Base-by-base conservation (phyloP, 768 basidiomycete genomes). In the Agrocybe praecox region DNA sequence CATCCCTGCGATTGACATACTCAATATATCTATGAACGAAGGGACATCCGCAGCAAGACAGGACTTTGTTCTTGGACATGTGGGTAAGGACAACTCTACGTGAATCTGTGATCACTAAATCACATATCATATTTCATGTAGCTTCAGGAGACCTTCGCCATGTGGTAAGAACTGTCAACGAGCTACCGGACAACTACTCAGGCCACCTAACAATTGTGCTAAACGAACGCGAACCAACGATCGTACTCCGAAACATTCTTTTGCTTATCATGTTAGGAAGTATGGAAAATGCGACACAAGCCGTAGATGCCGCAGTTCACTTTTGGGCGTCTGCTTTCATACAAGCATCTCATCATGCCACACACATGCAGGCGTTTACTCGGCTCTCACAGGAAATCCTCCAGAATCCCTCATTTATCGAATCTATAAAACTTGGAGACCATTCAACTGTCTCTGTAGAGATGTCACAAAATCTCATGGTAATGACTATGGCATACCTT, bases 131-230 rank as follows among this genome's bases (percentile, higher is more conserved):
- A 12, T 14, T 46, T 21, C 12, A 1, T 21, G 17, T 46, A 82
- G 81, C 79, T 0, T 82, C 81, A 7, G 81, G 81, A 6, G 81
- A 82, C 62, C 68, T 82, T 46, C 73, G 81, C 32, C 72, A 80
- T 52, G 56, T 81, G 17, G 48, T 82, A 6, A 62, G 62, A 23
- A 81, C 77, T 2, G 60, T 82, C 50, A 82, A 81, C 56, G 57
- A 58, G 11, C 72, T 82, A 21, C 78, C 80, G 6, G 18, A 58
- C 11, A 63, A 79, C 44, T 81, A 76, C 56, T 65, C 68, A 1
- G 81, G 81, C 2, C 56, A 68, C 12, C 51, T 79, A 15, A 73
- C 61, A 8, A 68, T 82, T 23, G 4, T 80, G 1, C 48, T 82
- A 49, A 82, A 82, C 58, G 81, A 82, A 49, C 15, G 52, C n/a